phyloP scores from a whole-genome alignment of 495 filamentous ascomycete species.

The Pyrenula massariospora region DNA sequence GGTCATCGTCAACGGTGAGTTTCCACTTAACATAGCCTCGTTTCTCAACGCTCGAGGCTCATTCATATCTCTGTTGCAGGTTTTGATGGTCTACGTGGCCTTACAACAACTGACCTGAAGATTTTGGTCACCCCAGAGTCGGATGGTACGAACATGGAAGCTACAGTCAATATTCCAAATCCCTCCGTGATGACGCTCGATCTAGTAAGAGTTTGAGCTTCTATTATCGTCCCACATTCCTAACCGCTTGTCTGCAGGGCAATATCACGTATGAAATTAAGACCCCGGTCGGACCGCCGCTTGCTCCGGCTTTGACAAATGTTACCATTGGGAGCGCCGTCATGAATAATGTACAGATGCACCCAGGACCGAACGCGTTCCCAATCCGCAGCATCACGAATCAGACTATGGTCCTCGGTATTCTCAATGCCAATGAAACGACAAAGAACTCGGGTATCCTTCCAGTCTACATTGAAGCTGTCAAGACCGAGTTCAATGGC shows the following conservation, averaged over 20 bases:
- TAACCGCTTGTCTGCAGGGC: conserved; percentile 29
- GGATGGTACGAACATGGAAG: conserved; percentile 51
- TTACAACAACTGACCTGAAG: conserved; percentile 38
- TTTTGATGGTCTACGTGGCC: conserved; percentile 48
- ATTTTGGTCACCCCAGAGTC: conserved; percentile 26
- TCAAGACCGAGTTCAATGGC: conserved; percentile 44
- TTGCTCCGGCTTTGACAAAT: conserved; percentile 37
- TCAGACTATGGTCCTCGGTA: conserved; percentile 28
- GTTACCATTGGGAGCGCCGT: conserved; percentile 13
- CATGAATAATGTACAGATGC: conserved; percentile 44
- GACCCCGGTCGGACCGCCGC: conserved; percentile 17
- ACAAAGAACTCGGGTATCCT: conserved; percentile 43
- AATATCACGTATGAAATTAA: conserved; percentile 51
- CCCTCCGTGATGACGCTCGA: conserved; percentile 50
- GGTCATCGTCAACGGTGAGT: conserved; percentile 42
- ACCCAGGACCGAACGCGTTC: conserved; percentile 48
- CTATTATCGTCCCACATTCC: background rate
- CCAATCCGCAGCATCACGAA: conserved; percentile 42
- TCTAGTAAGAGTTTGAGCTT: conserved; percentile 31
- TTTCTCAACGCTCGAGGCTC: background rate
- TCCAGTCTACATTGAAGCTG: conserved; percentile 46
- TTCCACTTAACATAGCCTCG: background rate
- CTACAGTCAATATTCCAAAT: conserved; percentile 57
- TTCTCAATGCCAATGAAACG: conserved; percentile 19
- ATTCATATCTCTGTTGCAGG: conserved; percentile 20